phyloP scores from a whole-genome alignment of 805 yeast genomes.

The Ogataea wickerhamii region DNA sequence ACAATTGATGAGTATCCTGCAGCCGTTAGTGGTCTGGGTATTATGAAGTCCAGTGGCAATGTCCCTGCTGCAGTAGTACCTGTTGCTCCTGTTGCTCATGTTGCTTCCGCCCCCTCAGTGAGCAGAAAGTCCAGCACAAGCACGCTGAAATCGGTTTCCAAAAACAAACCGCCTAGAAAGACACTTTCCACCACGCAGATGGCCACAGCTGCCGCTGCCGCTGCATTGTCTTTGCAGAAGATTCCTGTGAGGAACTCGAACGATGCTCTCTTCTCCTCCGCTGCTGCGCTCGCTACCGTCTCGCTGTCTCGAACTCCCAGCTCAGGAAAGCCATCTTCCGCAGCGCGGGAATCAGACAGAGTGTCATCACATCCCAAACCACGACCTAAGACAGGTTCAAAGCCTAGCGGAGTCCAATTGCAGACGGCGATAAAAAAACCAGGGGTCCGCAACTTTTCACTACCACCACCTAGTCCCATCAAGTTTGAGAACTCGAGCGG shows the following conservation, averaged over 20 bases:
- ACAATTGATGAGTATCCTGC: not conserved
- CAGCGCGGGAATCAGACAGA: not conserved
- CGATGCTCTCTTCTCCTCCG: constrained; percentile 17
- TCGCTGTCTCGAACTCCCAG: constrained; percentile 14
- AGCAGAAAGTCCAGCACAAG: not conserved
- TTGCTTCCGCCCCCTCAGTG: constrained; percentile 1
- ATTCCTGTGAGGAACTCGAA: constrained; percentile 14
- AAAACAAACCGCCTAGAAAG: constrained; percentile 11
- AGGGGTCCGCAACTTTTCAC: not conserved
- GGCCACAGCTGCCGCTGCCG: constrained; percentile 31
- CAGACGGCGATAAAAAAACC: not conserved
- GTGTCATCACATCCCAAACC: not conserved
- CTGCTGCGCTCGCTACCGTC: constrained; percentile 23
- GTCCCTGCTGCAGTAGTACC: not conserved
- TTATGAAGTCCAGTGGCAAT: not conserved
- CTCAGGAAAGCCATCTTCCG: not conserved
- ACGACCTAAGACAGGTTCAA: not conserved
- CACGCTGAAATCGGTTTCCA: constrained; percentile 3
- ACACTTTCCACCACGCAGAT: constrained; percentile 22
- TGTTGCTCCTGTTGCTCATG: not conserved
- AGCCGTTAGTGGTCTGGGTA: not conserved
- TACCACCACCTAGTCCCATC: not conserved
- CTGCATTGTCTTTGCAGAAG: constrained; percentile 21
- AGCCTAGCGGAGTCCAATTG: not conserved
- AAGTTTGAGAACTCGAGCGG: not conserved